Conservation (phyloP, 1,284 basidiomycete species). For the Apiotrichum sp. region DNA sequence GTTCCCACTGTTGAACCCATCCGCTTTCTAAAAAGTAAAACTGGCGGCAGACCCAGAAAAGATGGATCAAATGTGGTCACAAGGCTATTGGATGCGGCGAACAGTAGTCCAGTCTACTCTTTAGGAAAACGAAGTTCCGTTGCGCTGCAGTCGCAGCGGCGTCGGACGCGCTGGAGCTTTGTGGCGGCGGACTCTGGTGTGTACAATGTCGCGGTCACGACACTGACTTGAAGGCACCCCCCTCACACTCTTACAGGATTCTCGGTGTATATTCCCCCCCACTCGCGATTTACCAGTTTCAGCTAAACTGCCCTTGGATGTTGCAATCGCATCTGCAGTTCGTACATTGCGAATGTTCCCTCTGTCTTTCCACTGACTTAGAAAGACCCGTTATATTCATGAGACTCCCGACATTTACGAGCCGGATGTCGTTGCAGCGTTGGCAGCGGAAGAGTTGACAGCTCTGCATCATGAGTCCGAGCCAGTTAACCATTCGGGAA, state of each 20-base stretch:
- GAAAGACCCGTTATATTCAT: slow-evolving; percentile 4
- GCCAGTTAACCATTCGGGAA: slow-evolving; percentile 5
- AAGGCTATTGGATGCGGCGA: too few relatives aligned
- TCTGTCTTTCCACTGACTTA: not conserved
- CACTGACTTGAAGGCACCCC: not conserved
- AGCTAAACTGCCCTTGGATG: not conserved
- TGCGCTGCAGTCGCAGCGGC: too few relatives aligned
- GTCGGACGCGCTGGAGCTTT: slow-evolving; percentile 3
- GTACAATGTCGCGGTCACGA: too few relatives aligned
- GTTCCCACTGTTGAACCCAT: too few relatives aligned
- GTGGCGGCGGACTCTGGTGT: not conserved
- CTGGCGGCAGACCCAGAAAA: too few relatives aligned
- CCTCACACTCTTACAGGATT: not conserved
- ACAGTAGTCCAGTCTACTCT: too few relatives aligned
- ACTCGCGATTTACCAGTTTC: not conserved
- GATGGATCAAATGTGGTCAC: too few relatives aligned
- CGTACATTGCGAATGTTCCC: not conserved
- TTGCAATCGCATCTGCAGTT: slow-evolving; percentile 18
- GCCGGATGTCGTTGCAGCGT: not conserved
- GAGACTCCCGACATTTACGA: slow-evolving; percentile 7
- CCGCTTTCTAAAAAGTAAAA: too few relatives aligned
- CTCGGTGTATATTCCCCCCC: not conserved
- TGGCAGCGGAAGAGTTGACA: slow-evolving; percentile 14
- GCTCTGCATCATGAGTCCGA: not conserved
- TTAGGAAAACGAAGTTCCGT: too few relatives aligned